Evolutionary conservation across 345 rosid genomes (phyloP).

Genomic region (Heritiera fomes): DNA sequence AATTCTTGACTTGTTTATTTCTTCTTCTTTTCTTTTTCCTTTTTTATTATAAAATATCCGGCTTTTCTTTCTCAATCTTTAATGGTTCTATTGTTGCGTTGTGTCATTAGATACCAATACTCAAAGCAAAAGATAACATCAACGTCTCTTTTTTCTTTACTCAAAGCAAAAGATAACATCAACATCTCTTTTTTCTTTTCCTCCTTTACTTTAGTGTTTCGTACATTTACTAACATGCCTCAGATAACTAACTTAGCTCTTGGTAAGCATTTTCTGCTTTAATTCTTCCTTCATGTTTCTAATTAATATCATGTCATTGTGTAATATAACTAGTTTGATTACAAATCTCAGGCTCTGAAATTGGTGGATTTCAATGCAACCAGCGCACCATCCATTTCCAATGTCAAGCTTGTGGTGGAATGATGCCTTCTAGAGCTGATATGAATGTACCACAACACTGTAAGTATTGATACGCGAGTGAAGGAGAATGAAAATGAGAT

Average conservation of each 20-base stretch:
- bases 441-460: slow-evolving; percentile 73
- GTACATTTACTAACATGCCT: not conserved
- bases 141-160: not conserved
- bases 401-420: slow-evolving; percentile 82
- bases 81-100: not conserved
- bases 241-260: not conserved
- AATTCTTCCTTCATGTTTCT: slow-evolving; percentile 9
- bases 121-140: not conserved
- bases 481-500: not conserved
- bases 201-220: not conserved
- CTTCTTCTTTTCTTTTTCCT: too few species aligned
- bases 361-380: slow-evolving; percentile 67
- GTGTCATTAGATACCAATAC: not conserved
- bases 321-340: slow-evolving; percentile 18
- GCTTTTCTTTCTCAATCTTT: too few species aligned
- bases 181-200: not conserved
- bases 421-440: slow-evolving; percentile 81
- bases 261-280: not conserved
- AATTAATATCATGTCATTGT: not conserved
- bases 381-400: slow-evolving; percentile 63
- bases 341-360: slow-evolving; percentile 45
- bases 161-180: not conserved
- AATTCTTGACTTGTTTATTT: not conserved
- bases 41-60: too few species aligned
- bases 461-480: slow-evolving; percentile 37